These are phyloP conservation scores for Litsea cubeba DNA, from an alignment of 164 flowering plant genomes.

Conservation along the genomic window DNA sequence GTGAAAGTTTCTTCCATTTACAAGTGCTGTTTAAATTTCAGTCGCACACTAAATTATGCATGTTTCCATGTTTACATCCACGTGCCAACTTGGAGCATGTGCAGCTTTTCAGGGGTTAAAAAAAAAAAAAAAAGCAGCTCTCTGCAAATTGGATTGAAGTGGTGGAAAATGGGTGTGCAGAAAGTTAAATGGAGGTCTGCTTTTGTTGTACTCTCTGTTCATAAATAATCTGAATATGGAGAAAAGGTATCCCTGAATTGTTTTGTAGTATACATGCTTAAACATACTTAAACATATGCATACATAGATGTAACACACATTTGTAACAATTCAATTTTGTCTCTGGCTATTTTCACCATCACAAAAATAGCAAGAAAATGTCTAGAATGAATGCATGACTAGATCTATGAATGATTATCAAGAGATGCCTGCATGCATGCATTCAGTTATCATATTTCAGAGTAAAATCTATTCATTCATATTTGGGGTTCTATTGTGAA, in stretches of 20 bases:
- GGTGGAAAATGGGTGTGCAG: not conserved
- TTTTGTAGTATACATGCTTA: not conserved
- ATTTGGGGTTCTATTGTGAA: no score
- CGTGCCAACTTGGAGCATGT: not conserved
- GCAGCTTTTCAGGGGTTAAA: not conserved
- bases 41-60: not conserved
- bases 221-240: not conserved
- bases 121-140: not conserved
- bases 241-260: not conserved
- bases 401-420: not conserved
- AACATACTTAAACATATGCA: not conserved
- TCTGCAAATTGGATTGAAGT: not conserved
- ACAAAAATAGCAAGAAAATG: not conserved
- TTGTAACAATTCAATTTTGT: not conserved
- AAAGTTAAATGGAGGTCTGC: not conserved
- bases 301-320: not conserved
- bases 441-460: not conserved
- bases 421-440: not conserved
- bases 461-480: no score
- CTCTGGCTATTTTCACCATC: not conserved
- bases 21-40: not conserved
- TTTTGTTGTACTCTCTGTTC: not conserved
- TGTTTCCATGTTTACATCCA: not conserved
- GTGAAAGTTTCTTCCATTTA: not conserved
- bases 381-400: not conserved